A percentile compares a stretch with the other conserved stretches of the same genome.
phyloP scores from a whole-genome alignment of 331 rosid species.

The Dryas integrifolia region DNA sequence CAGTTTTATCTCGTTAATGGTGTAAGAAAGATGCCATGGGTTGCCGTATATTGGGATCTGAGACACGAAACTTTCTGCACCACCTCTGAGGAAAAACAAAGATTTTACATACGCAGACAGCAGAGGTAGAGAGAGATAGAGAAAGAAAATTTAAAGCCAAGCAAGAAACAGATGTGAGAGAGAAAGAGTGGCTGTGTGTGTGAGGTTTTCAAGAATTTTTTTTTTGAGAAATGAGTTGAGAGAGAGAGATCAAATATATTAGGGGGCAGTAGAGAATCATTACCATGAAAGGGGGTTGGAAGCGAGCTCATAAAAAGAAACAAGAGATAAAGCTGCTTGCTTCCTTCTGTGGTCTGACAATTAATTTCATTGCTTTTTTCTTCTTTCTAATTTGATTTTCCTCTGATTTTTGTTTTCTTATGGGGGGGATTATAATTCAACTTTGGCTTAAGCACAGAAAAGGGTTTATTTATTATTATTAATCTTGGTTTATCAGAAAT shows the following conservation, averaged over 20 bases:
- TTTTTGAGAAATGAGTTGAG: constrained; percentile 23
- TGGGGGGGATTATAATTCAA: constrained; percentile 1
- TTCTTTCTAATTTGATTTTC: neutral
- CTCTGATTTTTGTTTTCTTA: neutral
- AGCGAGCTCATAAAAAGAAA: constrained; percentile 53
- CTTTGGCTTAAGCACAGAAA: constrained; percentile 1
- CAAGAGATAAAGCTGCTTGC: constrained; percentile 63
- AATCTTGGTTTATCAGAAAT: constrained; percentile 16
- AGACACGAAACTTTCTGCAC: constrained; percentile 72
- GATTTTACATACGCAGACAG: constrained; percentile 64
- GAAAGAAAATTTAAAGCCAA: constrained; percentile 17
- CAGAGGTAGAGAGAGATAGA: neutral
- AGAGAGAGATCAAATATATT: neutral
- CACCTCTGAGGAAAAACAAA: constrained; percentile 55
- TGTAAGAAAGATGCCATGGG: constrained; percentile 16
- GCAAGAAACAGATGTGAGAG: neutral
- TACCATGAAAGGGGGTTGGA: constrained; percentile 63
- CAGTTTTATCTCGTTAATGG: constrained; percentile 33
- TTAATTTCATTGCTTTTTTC: constrained; percentile 29
- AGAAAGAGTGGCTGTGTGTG: neutral
- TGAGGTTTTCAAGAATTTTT: constrained; percentile 17
- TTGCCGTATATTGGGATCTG: constrained; percentile 78
- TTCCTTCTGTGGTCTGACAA: constrained; percentile 41
- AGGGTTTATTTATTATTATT: constrained; percentile 8
- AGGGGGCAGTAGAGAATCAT: constrained; percentile 51